These are phyloP conservation scores for Cubamyces lactineus DNA, from an alignment of 768 basidiomycete species.

Conservation along the genomic window DNA sequence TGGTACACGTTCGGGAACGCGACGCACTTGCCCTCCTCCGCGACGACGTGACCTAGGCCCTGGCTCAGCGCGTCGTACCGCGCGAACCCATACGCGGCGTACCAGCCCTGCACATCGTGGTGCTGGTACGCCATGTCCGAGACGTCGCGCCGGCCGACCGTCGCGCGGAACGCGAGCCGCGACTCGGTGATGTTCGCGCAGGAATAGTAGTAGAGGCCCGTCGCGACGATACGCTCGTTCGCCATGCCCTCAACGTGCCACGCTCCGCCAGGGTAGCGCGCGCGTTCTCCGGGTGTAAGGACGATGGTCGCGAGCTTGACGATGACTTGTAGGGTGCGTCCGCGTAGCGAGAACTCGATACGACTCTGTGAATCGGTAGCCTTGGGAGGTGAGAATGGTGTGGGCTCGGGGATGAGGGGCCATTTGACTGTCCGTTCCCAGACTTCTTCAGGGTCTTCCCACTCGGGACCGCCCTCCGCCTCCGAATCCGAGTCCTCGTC, in stretches of 20 bases:
- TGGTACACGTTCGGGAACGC: conserved; percentile 45
- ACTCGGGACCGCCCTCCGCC: neutral
- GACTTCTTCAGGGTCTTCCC: neutral
- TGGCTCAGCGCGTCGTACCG: conserved; percentile 24
- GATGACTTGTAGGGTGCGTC: conserved; percentile 37
- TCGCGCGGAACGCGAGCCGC: conserved; percentile 38
- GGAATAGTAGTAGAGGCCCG: conserved; percentile 30
- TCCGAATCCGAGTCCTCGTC: too few species aligned
- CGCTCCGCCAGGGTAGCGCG: conserved; percentile 32
- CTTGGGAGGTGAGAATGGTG: neutral
- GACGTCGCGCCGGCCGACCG: conserved; percentile 12
- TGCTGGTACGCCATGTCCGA: conserved; percentile 7
- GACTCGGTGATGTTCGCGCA: conserved; percentile 38
- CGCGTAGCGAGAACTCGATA: conserved; percentile 10
- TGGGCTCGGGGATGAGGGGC: conserved; percentile 1
- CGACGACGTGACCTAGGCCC: conserved; percentile 35
- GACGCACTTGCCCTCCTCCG: conserved; percentile 33
- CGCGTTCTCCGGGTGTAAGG: neutral
- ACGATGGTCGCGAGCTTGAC: conserved; percentile 46
- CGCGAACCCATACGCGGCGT: conserved; percentile 5
- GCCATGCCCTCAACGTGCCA: conserved; percentile 41
- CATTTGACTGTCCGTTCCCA: conserved; percentile 2
- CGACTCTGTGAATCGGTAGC: neutral
- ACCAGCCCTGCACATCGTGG: conserved; percentile 1
- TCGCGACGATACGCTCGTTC: conserved; percentile 23